Conservation (phyloP, 2,329 filamentous ascomycete species). For the Aspergillus transmontanensis region DNA sequence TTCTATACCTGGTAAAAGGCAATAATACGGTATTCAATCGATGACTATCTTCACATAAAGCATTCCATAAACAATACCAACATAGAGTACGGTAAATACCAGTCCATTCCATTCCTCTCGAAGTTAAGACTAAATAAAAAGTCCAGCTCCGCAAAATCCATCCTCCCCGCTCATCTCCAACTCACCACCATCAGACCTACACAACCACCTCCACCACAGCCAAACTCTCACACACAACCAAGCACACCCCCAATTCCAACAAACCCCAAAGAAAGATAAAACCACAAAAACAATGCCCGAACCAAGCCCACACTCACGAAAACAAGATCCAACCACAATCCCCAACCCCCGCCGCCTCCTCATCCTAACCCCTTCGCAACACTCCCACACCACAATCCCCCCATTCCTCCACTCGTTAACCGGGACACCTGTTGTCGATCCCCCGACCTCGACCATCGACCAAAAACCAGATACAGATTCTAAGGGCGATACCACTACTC, state of each 20-base stretch:
- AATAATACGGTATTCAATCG: background rate
- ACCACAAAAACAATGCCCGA: slow-evolving; percentile 8
- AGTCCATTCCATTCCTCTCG: too few species aligned
- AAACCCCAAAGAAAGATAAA: background rate
- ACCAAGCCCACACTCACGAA: background rate
- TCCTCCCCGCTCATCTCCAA: background rate
- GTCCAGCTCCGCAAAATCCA: background rate
- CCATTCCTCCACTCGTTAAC: slow-evolving; percentile 41
- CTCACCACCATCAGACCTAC: background rate
- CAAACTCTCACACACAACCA: background rate
- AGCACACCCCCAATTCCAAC: too few species aligned
- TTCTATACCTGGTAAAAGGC: background rate
- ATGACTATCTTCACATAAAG: background rate
- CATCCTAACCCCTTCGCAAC: slow-evolving; percentile 41
- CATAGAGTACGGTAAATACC: too few species aligned
- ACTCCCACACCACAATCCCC: slow-evolving; percentile 40
- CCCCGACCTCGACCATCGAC: slow-evolving; percentile 11
- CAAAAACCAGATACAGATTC: background rate
- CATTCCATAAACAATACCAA: background rate
- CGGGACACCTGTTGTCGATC: slow-evolving; percentile 27
- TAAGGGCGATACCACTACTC: too few species aligned
- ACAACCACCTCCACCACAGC: background rate
- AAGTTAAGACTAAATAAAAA: too few species aligned
- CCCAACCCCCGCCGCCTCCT: slow-evolving; percentile 45
- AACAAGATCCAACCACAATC: slow-evolving; percentile 26